Evolutionary conservation across 164 flowering plant species (phyloP).

Genomic region (Vitis amurensis): DNA sequence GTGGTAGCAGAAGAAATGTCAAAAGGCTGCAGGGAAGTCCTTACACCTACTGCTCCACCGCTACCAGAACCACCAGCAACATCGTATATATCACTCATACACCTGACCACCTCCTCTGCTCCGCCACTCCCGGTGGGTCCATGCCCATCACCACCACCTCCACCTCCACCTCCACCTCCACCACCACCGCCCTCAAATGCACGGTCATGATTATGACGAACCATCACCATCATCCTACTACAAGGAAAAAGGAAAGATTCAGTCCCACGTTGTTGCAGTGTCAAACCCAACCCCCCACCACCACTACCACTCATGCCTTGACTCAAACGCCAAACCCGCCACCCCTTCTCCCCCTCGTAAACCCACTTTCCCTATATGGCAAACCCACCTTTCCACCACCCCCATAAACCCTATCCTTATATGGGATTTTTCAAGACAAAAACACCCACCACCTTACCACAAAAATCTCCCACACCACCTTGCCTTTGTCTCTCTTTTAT

Average conservation of each 20-base stretch:
- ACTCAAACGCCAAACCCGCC: slow-evolving; percentile 23
- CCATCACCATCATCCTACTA: slow-evolving; percentile 20
- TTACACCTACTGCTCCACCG: slow-evolving; percentile 4
- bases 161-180: neutral
- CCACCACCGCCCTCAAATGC: slow-evolving; percentile 6
- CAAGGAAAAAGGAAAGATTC: slow-evolving; percentile 32
- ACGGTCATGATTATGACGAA: slow-evolving; percentile 27
- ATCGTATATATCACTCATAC: slow-evolving; percentile 7
- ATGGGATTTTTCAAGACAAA: no score
- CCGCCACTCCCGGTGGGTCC: no score
- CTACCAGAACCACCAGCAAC: slow-evolving; percentile 7
- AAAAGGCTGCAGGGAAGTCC: slow-evolving; percentile 23
- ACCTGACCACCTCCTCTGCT: no score
- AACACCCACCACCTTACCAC: no score
- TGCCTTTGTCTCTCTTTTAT: no score
- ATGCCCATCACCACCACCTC: slow-evolving; percentile 10
- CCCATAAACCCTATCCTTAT: neutral
- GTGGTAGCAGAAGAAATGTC: slow-evolving; percentile 2
- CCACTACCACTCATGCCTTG: slow-evolving; percentile 15
- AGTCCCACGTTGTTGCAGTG: slow-evolving; percentile 23
- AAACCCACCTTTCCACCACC: neutral
- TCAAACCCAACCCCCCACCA: slow-evolving; percentile 29
- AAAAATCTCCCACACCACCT: no score
- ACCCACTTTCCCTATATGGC: slow-evolving; percentile 11
- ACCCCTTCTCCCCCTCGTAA: slow-evolving; percentile 1